Percentiles rank a stretch among this genome's conserved stretches.
phyloP scores from a whole-genome alignment of 768 basidiomycete genomes.

The Amanita fuliginea region DNA sequence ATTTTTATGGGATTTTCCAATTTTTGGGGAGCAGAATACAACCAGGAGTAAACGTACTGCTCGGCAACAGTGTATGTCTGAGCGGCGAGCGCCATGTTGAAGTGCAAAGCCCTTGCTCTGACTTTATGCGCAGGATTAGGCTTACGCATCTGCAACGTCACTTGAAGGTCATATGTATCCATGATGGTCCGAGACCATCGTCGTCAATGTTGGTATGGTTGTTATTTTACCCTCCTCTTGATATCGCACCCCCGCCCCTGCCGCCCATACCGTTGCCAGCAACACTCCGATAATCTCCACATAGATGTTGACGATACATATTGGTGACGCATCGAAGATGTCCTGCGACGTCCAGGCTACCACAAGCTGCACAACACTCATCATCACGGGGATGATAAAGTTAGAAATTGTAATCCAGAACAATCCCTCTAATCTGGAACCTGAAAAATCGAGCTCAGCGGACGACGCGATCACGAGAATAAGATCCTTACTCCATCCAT shows the following conservation, averaged over 20 bases:
- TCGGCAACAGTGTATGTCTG: slow-evolving; percentile 13
- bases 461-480: background rate
- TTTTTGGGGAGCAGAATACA: slow-evolving; percentile 13
- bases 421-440: slow-evolving; percentile 8
- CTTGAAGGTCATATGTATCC: background rate
- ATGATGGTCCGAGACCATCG: background rate
- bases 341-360: slow-evolving; percentile 4
- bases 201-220: background rate
- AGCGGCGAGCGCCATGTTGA: slow-evolving; percentile 16
- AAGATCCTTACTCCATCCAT: background rate
- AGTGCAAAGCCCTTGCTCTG: background rate
- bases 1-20: slow-evolving; percentile 14
- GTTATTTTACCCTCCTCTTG: background rate
- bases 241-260: slow-evolving; percentile 9
- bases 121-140: background rate
- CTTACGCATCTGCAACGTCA: background rate
- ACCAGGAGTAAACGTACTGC: slow-evolving; percentile 14
- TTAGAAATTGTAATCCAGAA: slow-evolving; percentile 19
- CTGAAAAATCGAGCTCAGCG: slow-evolving; percentile 5
- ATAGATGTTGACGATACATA: slow-evolving; percentile 12
- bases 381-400: slow-evolving; percentile 17
- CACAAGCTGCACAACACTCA: slow-evolving; percentile 14
- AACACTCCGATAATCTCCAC: slow-evolving; percentile 20
- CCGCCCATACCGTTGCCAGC: slow-evolving; percentile 16
- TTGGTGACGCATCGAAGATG: slow-evolving; percentile 8